Percentiles rank a stretch among this genome's conserved stretches.
Evolutionary conservation across 306 rosid species (phyloP).

Genomic region (Pterocarpus santalinus): DNA sequence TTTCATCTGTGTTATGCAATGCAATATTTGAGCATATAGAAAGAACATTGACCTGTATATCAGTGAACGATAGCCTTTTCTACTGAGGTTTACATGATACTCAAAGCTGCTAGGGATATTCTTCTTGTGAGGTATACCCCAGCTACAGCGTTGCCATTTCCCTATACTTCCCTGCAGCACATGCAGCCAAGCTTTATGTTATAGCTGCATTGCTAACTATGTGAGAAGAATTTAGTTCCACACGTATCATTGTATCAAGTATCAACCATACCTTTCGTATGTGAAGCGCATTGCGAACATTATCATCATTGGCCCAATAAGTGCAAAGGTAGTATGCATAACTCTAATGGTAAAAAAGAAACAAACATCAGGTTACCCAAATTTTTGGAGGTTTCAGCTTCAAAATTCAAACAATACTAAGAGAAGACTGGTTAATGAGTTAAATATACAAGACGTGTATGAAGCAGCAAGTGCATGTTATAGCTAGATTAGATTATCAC

Average conservation of each 20-base stretch:
- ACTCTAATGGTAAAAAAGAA: not conserved
- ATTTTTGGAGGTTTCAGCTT: no score
- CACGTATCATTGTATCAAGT: not conserved
- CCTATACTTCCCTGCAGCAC: slow-evolving; percentile 54
- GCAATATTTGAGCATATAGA: not conserved
- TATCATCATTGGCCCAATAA: slow-evolving; percentile 61
- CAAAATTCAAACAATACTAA: not conserved
- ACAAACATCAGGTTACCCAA: not conserved
- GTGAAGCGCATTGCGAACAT: slow-evolving; percentile 60
- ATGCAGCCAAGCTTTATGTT: not conserved
- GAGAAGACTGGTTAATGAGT: not conserved
- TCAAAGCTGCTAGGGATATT: slow-evolving; percentile 27
- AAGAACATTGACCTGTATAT: slow-evolving; percentile 55
- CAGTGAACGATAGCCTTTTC: slow-evolving; percentile 60
- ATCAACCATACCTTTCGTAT: slow-evolving; percentile 49
- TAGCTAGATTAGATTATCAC: not conserved
- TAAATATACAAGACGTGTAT: not conserved
- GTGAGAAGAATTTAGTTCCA: not conserved
- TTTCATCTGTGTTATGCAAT: not conserved
- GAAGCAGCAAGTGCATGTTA: not conserved
- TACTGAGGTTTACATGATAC: slow-evolving; percentile 60
- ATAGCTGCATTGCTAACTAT: not conserved
- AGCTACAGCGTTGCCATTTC: slow-evolving; percentile 59
- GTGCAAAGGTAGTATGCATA: slow-evolving; percentile 38
- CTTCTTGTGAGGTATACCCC: not conserved